Conservation (phyloP, 805 yeast species). For the Yamadazyma tumulicola region DNA sequence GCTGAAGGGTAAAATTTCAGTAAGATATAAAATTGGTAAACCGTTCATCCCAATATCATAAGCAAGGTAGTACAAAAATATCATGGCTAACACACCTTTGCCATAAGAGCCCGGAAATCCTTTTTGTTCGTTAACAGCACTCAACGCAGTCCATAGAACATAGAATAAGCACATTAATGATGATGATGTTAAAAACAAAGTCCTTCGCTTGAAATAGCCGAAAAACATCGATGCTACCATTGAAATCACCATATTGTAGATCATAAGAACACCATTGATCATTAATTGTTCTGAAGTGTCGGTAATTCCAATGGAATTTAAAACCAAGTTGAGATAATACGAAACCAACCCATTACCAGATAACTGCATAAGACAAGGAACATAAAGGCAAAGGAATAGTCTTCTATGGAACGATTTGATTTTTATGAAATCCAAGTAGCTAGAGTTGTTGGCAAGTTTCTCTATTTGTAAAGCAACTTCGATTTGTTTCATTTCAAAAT, state of each 20-base stretch:
- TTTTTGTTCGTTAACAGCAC: conserved; percentile 15
- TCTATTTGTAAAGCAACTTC: conserved; percentile 16
- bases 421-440: conserved; percentile 10
- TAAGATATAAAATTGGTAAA: conserved; percentile 33
- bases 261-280: conserved; percentile 47
- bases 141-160: conserved; percentile 16
- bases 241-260: conserved; percentile 46
- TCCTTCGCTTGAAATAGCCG: conserved; percentile 21
- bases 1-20: conserved; percentile 30
- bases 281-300: conserved; percentile 38
- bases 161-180: conserved; percentile 19
- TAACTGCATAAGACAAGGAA: conserved; percentile 16
- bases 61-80: conserved; percentile 18
- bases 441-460: conserved; percentile 6
- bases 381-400: conserved; percentile 6
- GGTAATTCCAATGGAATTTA: conserved; percentile 49
- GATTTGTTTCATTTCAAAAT: conserved; percentile 8
- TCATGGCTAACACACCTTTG: conserved; percentile 21
- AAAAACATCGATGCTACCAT: conserved; percentile 15
- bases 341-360: conserved; percentile 51
- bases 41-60: conserved; percentile 39
- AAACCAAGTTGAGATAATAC: conserved; percentile 47
- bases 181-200: conserved; percentile 19
- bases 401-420: conserved; percentile 10
- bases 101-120: conserved; percentile 15